Evolutionary conservation across 2,329 filamentous ascomycete species (phyloP), one percentile per base, ranked within the genome.

Genomic region (Phialemonium atrogriseum): DNA sequence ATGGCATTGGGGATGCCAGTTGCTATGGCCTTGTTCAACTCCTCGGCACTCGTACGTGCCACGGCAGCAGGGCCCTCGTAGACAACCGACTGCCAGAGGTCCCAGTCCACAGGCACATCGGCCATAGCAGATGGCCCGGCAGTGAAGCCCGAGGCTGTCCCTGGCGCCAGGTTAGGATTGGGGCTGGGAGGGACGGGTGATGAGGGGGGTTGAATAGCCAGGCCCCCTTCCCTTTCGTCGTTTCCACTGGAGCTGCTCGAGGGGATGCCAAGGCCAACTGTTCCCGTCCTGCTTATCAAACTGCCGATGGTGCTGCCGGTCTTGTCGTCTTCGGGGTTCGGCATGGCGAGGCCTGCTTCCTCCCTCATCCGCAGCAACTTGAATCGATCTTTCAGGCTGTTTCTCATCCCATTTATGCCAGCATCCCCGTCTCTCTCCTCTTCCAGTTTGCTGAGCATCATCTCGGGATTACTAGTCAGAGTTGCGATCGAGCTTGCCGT

Each of bases 81-180:
- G 20, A 98, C 91, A 4, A 98, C 82, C 15, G 83, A 77, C 53
- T 98, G 89, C 91, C 91, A 98, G 23, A 98, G 63, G 56, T 98
- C 91, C 91, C 91, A 98, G 52, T 98, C 87, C n/a, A 98, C 91
- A 15, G 84, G 80, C 11, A 68, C 66, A 48, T 88, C 84, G 10
- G 63, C 60, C 40, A 79, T 69, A 14, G 78, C 76, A 4, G 84
- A 80, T 7, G 82, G 83, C 1, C 84, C 84, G 14, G 80, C 77
- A 15, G 80, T 80, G 24, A 88, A 76, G 5, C 89, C 88, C 9
- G 85, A 80, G 7, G 82, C 86, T 2, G 88, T 95, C 2, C 88
- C 88, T 0, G 88, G 88, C 1, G 86, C 79, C 26, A 95, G 64
- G 35, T 70, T 77, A 4, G 71, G 68, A 44, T 85, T 84, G 11